Conservation (phyloP, 176 grass and related monocot species). For the Lolium rigidum region DNA sequence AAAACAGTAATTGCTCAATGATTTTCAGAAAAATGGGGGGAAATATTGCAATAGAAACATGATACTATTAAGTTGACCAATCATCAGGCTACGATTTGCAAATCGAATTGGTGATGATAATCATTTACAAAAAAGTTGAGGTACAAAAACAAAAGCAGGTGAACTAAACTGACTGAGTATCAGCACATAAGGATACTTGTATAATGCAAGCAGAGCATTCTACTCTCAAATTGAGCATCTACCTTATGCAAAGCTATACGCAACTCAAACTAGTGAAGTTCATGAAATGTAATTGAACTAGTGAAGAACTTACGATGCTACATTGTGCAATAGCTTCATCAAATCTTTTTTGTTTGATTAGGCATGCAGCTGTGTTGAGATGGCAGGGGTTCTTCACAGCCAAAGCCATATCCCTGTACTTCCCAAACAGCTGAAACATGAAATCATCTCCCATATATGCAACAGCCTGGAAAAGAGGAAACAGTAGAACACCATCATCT, state of each 20-base stretch:
- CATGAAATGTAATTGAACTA: background rate
- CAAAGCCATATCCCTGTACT: slow-evolving; percentile 98
- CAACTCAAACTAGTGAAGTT: background rate
- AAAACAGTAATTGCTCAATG: background rate
- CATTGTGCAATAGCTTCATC: slow-evolving; percentile 89
- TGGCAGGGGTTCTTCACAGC: slow-evolving; percentile 97
- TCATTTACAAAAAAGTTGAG: background rate
- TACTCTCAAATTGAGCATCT: slow-evolving; percentile 4
- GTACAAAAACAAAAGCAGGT: slow-evolving; percentile 22
- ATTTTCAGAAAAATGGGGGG: background rate
- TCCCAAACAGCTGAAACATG: slow-evolving; percentile 99
- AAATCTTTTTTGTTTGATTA: slow-evolving; percentile 78
- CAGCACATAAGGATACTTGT: background rate
- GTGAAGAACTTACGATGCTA: slow-evolving; percentile 61
- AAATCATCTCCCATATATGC: slow-evolving; percentile 99
- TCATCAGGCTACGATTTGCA: background rate
- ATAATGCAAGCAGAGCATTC: background rate
- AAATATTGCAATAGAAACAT: background rate
- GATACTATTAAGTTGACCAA: slow-evolving; percentile 27
- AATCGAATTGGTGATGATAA: background rate
- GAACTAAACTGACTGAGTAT: background rate
- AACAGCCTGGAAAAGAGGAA: slow-evolving; percentile 71
- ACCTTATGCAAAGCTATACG: background rate
- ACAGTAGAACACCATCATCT: slow-evolving; percentile 14
- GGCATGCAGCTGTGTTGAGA: slow-evolving; percentile 91